Percentiles rank a stretch among this genome's conserved stretches.
phyloP scores from a whole-genome alignment of 1,284 basidiomycete species.

The Chondrostereum purpureum region DNA sequence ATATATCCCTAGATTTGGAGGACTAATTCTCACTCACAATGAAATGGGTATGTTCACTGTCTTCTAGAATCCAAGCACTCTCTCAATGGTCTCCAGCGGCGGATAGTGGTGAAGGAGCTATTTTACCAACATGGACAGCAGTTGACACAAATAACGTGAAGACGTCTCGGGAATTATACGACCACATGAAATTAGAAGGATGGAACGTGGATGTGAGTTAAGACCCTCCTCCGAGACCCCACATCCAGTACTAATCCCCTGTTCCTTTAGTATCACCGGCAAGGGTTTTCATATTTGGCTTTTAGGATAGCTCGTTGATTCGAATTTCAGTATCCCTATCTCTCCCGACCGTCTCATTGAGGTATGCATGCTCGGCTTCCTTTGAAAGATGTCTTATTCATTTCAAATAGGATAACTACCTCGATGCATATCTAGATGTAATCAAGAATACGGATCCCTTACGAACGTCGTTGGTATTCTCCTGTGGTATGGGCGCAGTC shows the following conservation, averaged over 20 bases:
- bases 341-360: slow-evolving; percentile 86
- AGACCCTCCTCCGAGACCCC: slow-evolving; percentile 5
- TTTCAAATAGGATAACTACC: slow-evolving; percentile 72
- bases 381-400: slow-evolving; percentile 1
- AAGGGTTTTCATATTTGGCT: slow-evolving; percentile 15
- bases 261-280: no score
- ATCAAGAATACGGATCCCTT: slow-evolving; percentile 80
- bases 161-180: slow-evolving; percentile 87
- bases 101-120: slow-evolving; percentile 71
- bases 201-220: slow-evolving; percentile 82
- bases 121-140: slow-evolving; percentile 92
- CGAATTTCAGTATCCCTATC: slow-evolving; percentile 70
- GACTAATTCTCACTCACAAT: slow-evolving; percentile 90
- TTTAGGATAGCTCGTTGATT: background rate
- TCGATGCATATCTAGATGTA: slow-evolving; percentile 87
- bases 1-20: slow-evolving; percentile 61
- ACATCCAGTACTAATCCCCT: slow-evolving; percentile 53
- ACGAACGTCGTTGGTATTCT: slow-evolving; percentile 85
- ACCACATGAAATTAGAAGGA: slow-evolving; percentile 70
- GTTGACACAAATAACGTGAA: slow-evolving; percentile 82
- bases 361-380: slow-evolving; percentile 16
- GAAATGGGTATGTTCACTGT: slow-evolving; percentile 54
- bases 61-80: no score
- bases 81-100: slow-evolving; percentile 40
- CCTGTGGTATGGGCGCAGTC: slow-evolving; percentile 96